These are phyloP conservation scores for Talaromyces liani DNA, from an alignment of 495 filamentous ascomycete species.

Conservation along the genomic window DNA sequence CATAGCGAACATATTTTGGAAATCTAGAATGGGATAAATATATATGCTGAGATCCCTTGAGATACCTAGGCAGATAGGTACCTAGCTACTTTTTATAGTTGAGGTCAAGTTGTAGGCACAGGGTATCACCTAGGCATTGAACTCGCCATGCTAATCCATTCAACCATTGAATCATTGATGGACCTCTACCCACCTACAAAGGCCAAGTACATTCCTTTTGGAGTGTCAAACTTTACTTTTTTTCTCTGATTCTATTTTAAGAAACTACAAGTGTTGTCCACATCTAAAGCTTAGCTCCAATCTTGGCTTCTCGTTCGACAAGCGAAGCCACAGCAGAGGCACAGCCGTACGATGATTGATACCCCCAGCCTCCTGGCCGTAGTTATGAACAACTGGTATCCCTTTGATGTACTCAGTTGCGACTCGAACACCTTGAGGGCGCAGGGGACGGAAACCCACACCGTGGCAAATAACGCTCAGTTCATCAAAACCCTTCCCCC, in stretches of 20 bases:
- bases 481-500: conserved; percentile 69
- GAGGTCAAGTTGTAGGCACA: too few species aligned
- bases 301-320: conserved; percentile 38
- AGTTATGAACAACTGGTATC: conserved; percentile 81
- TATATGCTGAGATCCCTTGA: too few species aligned
- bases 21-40: too few species aligned
- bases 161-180: too few species aligned
- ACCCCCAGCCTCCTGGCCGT: conserved; percentile 93
- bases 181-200: too few species aligned
- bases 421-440: conserved; percentile 70
- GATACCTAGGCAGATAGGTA: too few species aligned
- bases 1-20: too few species aligned
- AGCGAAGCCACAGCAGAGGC: conserved; percentile 60
- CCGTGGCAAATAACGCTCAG: conserved; percentile 79
- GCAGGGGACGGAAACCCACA: conserved; percentile 75
- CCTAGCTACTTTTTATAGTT: too few species aligned
- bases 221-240: background rate
- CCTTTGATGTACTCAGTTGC: conserved; percentile 71
- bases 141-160: too few species aligned
- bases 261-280: background rate
- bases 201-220: too few species aligned
- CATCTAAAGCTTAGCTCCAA: conserved; percentile 27
- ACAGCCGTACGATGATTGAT: conserved; percentile 84
- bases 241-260: background rate
- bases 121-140: too few species aligned